phyloP scores from a whole-genome alignment of 2,329 filamentous ascomycete species.

The Arthrobotrys musiformis region DNA sequence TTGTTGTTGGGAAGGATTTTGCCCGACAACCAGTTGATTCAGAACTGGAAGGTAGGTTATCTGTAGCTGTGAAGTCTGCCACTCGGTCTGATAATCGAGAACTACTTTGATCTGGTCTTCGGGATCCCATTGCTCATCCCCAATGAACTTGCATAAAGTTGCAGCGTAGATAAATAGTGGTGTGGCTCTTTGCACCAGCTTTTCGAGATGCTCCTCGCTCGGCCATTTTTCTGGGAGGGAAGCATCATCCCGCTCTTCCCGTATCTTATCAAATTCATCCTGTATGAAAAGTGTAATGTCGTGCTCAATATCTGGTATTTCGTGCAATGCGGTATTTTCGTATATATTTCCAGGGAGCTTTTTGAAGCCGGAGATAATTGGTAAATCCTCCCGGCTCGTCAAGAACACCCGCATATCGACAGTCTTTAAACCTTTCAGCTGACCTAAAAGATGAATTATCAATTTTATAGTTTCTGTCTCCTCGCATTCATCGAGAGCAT shows the following conservation, averaged over 20 bases:
- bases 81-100: neutral
- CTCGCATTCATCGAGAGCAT: constrained; percentile 61
- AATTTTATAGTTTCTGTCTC: constrained; percentile 53
- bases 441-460: constrained; percentile 55
- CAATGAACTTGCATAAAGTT: constrained; percentile 59
- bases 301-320: constrained; percentile 55
- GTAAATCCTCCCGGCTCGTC: constrained; percentile 57
- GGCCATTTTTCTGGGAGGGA: constrained; percentile 49
- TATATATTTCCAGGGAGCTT: constrained; percentile 39
- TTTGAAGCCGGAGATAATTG: constrained; percentile 55
- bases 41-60: constrained; percentile 21
- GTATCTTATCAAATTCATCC: constrained; percentile 49
- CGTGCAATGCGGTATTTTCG: constrained; percentile 29
- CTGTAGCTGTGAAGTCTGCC: neutral
- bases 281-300: constrained; percentile 59
- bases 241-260: constrained; percentile 13
- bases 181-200: constrained; percentile 55
- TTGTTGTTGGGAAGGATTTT: neutral
- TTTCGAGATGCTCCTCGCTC: constrained; percentile 46
- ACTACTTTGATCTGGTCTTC: constrained; percentile 15
- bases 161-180: constrained; percentile 60
- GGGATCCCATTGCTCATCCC: neutral
- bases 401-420: constrained; percentile 52
- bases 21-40: neutral
- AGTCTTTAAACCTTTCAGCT: constrained; percentile 43